Conservation (phyloP, 2,329 filamentous ascomycete species). For the Fusarium mexicanum region DNA sequence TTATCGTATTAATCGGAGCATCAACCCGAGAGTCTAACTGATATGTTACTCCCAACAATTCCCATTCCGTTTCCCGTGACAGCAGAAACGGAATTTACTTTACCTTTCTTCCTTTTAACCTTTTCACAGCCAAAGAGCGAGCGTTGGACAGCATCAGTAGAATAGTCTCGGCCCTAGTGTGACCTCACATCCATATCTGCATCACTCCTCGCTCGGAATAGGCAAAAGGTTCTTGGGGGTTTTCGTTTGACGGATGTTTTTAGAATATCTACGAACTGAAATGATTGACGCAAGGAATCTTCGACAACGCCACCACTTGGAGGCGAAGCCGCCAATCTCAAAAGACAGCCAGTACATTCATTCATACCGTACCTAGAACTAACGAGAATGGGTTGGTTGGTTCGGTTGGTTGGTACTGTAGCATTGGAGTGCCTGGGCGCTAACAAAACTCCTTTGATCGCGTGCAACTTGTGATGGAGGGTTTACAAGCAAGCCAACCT, state of each 20-base stretch:
- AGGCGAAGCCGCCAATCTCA: not conserved
- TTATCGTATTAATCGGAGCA: not conserved
- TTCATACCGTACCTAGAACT: conserved; percentile 5
- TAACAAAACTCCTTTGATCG: conserved; percentile 32
- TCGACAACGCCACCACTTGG: conserved; percentile 18
- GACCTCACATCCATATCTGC: not conserved
- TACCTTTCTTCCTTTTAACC: not conserved
- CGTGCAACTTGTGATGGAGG: conserved; percentile 25
- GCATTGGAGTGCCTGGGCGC: conserved; percentile 19
- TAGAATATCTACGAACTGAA: not conserved
- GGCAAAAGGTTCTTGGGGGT: not conserved
- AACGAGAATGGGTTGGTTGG: not conserved
- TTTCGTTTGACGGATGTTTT: not conserved
- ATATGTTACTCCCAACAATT: conserved; percentile 1
- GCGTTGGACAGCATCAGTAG: conserved; percentile 2
- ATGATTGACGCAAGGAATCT: conserved; percentile 12
- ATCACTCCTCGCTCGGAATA: not conserved
- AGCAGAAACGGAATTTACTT: conserved; percentile 8
- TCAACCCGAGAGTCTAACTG: not conserved
- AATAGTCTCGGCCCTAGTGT: conserved; percentile 17
- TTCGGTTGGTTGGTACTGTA: not conserved
- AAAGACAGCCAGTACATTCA: not conserved
- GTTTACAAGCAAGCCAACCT: conserved; percentile 10
- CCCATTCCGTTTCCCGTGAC: conserved; percentile 25
- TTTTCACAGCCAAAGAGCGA: conserved; percentile 2